Evolutionary conservation across 495 filamentous ascomycete genomes (phyloP).

Genomic region (Aspergillus homomorphus): DNA sequence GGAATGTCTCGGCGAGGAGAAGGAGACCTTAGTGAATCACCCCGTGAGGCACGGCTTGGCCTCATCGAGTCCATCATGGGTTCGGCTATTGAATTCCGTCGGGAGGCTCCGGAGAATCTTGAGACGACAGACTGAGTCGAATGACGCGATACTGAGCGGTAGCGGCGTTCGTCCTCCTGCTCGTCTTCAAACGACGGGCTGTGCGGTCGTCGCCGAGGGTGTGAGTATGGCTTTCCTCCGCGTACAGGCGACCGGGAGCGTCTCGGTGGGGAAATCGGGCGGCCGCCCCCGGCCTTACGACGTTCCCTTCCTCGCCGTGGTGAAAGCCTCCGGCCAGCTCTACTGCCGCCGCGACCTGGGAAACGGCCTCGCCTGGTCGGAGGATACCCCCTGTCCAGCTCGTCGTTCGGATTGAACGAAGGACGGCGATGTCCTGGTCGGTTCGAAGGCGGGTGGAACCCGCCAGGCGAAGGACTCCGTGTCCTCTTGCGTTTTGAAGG

Average conservation of each 20-base stretch:
- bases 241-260: slow-evolving; percentile 34
- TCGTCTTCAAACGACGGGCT: slow-evolving; percentile 30
- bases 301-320: slow-evolving; percentile 38
- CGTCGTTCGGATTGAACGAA: slow-evolving; percentile 27
- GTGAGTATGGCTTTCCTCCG: slow-evolving; percentile 26
- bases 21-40: slow-evolving; percentile 30
- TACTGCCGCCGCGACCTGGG: slow-evolving; percentile 37
- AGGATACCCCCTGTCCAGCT: slow-evolving; percentile 32
- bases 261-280: slow-evolving; percentile 23
- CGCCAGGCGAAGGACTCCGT: slow-evolving; percentile 44
- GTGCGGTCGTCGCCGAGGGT: slow-evolving; percentile 31
- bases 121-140: slow-evolving; percentile 34
- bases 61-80: slow-evolving; percentile 32
- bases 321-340: slow-evolving; percentile 28
- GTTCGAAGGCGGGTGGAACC: slow-evolving; percentile 19
- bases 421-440: slow-evolving; percentile 25
- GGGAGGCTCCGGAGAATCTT: slow-evolving; percentile 30
- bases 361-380: slow-evolving; percentile 33
- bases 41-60: slow-evolving; percentile 25
- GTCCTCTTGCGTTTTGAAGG: slow-evolving; percentile 43
- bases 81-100: slow-evolving; percentile 20
- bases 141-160: slow-evolving; percentile 36
- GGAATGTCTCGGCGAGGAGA: slow-evolving; percentile 41
- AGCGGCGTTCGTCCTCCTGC: slow-evolving; percentile 29
- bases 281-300: slow-evolving; percentile 31